Base-by-base conservation (phyloP, 2,329 filamentous ascomycete genomes). In the Neoscytalidium dimidiatum region DNA sequence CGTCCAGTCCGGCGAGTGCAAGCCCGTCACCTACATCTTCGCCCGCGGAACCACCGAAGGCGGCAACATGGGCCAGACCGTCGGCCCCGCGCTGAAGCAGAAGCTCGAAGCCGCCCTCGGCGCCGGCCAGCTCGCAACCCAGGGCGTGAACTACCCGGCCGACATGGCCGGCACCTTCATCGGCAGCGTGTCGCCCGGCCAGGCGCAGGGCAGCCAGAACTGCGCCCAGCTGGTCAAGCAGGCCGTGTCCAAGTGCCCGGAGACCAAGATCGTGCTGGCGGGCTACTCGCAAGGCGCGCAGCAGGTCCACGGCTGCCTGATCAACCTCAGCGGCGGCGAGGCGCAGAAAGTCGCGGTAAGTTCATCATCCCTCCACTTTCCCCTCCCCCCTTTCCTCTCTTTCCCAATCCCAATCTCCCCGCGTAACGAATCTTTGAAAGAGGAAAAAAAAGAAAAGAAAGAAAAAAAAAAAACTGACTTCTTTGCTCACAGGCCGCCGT, bases 1-100 rank as follows among this genome's bases (percentile, higher is more conserved):
- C 57, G 67, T 75, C 43, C 69, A 28, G 8, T 43, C 72, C 13
- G 46, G 65, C 48, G 8, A 2, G 0, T 84, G 82, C 73, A 80
- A 79, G 35, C 70, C 75, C 35, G 78, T 84, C 66, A 86, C 84
- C 7, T 73, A 87, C 62, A 82, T 87, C 68, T 87, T 84, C 68
- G 84, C 85, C 19, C 80, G 85, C 17, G 85, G 85, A 6, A 86
- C 84, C 4, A 81, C 79, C 4, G 83, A 86, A 72, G 33, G 66
- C 0, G 84, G 84, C 48, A 86, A 85, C 69, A 81, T 87, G 56
- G 85, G 85, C n/a, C 71, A 70, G 19, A 67, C 81, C 5, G 77
- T 81, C 1, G 85, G 85, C 1, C 84, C 84, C 2, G 81, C 82
- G 1, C 82, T 86, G 68, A 82, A 84, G 67, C 73, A 79, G 46